phyloP scores from a whole-genome alignment of 164 flowering plant species.

The Santalum album region DNA sequence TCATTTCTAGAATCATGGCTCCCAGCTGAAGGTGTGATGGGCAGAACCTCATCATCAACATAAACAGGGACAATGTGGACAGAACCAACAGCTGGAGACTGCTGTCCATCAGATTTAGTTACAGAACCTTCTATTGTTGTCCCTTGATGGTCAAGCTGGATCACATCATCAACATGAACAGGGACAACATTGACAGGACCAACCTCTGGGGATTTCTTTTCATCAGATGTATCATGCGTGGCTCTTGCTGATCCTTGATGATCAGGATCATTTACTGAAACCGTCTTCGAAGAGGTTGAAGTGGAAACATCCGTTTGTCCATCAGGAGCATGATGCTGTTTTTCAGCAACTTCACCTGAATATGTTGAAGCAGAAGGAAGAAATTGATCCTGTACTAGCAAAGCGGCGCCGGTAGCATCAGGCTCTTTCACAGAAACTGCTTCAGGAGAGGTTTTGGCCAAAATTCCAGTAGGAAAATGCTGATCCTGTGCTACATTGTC shows the following conservation, averaged over 20 bases:
- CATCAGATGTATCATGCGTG: constrained; percentile 9
- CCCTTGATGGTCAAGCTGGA: constrained; percentile 1
- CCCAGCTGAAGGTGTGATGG: constrained; percentile 6
- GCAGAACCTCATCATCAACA: constrained; percentile 3
- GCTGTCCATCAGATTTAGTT: constrained; percentile 7
- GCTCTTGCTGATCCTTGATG: neutral
- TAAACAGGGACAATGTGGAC: constrained; percentile 5
- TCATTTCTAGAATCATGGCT: constrained; percentile 8
- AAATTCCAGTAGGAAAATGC: neutral
- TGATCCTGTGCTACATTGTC: neutral
- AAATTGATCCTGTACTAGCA: neutral
- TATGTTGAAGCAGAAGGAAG: neutral
- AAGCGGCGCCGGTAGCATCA: neutral
- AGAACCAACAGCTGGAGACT: constrained; percentile 10
- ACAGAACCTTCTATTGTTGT: neutral
- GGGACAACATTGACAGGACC: constrained; percentile 7
- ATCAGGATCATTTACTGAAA: constrained; percentile 6
- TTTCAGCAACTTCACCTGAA: neutral
- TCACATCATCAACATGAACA: constrained; percentile 7
- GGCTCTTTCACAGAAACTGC: neutral
- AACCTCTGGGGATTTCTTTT: constrained; percentile 4
- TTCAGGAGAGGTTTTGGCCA: too few species aligned
- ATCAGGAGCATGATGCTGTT: neutral
- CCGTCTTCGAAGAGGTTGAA: neutral
- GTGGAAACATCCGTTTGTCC: neutral